phyloP scores from a whole-genome alignment of 495 filamentous ascomycete species.

The Hyaloscypha hepaticicola region DNA sequence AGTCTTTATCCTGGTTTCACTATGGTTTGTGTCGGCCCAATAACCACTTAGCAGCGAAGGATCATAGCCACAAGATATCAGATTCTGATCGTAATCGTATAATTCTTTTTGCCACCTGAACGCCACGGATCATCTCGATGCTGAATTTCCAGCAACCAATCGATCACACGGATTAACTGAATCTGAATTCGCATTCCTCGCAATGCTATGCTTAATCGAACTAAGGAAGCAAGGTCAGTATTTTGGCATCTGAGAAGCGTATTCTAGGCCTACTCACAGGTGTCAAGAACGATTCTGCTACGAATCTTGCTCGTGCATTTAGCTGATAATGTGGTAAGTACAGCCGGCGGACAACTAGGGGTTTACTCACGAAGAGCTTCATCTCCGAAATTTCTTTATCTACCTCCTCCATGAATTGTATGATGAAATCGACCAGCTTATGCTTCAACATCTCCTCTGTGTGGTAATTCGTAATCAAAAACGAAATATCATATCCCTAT shows the following conservation, averaged over 20 bases:
- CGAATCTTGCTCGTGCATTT: conserved; percentile 95
- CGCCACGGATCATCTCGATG: neutral
- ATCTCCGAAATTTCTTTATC: conserved; percentile 99
- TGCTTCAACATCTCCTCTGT: conserved; percentile 98
- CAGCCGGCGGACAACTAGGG: neutral
- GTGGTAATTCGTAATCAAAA: conserved; percentile 97
- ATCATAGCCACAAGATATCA: neutral
- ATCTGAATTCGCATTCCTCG: neutral
- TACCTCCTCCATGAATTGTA: conserved; percentile 99
- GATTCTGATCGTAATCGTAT: neutral
- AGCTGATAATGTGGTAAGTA: conserved; percentile 56
- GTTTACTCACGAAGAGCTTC: conserved; percentile 88
- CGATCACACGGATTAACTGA: neutral
- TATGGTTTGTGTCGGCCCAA: neutral
- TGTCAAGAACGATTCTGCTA: conserved; percentile 96
- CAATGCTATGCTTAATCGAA: conserved; percentile 9
- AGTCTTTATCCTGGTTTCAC: neutral
- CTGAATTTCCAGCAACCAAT: neutral
- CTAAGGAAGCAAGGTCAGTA: neutral
- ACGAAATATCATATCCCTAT: conserved; percentile 97
- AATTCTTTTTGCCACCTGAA: neutral
- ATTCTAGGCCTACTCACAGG: conserved; percentile 60
- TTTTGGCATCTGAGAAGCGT: too few relatives aligned
- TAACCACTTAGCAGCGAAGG: neutral
- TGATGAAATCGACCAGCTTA: conserved; percentile 97